phyloP scores from a whole-genome alignment of 306 rosid genomes.

The Sesbania bispinosa region DNA sequence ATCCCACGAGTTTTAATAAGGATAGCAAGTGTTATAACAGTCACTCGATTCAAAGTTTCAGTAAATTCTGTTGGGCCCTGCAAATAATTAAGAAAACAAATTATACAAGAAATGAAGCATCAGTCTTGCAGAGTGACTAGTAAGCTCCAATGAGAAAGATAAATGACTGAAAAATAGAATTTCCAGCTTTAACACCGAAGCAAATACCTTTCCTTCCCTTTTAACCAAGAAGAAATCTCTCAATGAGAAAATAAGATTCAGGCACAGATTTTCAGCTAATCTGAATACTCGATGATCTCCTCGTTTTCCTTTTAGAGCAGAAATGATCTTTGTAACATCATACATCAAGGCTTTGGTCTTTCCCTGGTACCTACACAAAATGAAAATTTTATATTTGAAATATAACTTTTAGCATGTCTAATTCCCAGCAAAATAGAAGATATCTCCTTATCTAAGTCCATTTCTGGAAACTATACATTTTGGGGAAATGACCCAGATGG shows the following conservation, averaged over 20 bases:
- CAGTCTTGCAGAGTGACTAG: constrained; percentile 10
- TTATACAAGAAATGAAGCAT: constrained; percentile 4
- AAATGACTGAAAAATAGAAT: background rate
- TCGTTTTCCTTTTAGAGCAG: constrained; percentile 77
- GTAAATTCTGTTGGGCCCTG: constrained; percentile 98
- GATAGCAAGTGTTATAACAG: constrained; percentile 87
- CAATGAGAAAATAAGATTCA: constrained; percentile 86
- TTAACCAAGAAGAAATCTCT: constrained; percentile 93
- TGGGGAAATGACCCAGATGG: constrained; percentile 3
- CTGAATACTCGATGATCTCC: constrained; percentile 97
- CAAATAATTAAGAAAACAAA: constrained; percentile 27
- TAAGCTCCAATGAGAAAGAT: background rate
- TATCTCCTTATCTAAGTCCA: background rate
- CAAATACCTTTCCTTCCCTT: constrained; percentile 91
- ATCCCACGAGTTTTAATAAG: constrained; percentile 94
- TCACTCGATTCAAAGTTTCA: constrained; percentile 81
- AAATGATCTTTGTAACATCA: constrained; percentile 91
- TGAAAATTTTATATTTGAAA: constrained; percentile 19
- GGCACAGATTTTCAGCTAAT: constrained; percentile 93
- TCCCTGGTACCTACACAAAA: constrained; percentile 76
- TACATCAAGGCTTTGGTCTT: constrained; percentile 95
- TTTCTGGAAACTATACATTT: constrained; percentile 13
- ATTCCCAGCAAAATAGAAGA: background rate
- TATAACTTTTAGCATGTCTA: constrained; percentile 16
- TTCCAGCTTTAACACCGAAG: constrained; percentile 30